phyloP scores from a whole-genome alignment of 805 yeast species.

The Saccharomycopsis babjevae region DNA sequence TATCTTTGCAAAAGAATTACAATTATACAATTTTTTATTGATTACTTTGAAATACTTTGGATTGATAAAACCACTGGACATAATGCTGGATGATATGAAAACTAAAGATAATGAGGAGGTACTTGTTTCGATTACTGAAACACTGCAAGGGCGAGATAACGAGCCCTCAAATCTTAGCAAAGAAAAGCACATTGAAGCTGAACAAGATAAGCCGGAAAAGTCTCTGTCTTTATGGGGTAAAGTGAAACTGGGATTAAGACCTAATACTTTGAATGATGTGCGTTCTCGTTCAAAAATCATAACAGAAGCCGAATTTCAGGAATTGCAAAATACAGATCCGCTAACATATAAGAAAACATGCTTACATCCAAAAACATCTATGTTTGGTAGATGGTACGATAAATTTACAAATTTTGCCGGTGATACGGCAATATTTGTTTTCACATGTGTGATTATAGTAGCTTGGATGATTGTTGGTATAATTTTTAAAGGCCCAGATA shows the following conservation, averaged over 20 bases:
- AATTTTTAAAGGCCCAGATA: constrained; percentile 24
- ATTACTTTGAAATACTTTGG: not conserved
- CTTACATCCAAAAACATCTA: not conserved
- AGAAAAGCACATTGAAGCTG: not conserved
- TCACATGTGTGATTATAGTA: constrained; percentile 23
- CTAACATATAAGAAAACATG: not conserved
- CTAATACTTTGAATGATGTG: not conserved
- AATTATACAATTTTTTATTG: not conserved
- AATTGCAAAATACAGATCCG: not conserved
- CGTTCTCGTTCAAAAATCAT: not conserved
- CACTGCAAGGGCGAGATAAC: not conserved
- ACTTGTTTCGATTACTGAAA: not conserved
- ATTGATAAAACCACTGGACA: not conserved
- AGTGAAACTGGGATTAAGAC: not conserved
- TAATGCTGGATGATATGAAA: not conserved
- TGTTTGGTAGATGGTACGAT: constrained; percentile 22
- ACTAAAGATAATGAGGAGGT: not conserved
- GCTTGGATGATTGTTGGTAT: constrained; percentile 25
- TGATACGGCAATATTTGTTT: constrained; percentile 21
- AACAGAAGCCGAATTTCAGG: not conserved
- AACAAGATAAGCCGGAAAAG: not conserved
- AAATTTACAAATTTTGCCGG: constrained; percentile 24
- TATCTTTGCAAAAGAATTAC: not conserved
- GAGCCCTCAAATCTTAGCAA: not conserved
- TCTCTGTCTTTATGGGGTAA: not conserved